A percentile compares a stretch with the other conserved stretches of the same genome.
Evolutionary conservation across 1,284 basidiomycete species (phyloP).

Genomic region (Fereydounia khargensis): DNA sequence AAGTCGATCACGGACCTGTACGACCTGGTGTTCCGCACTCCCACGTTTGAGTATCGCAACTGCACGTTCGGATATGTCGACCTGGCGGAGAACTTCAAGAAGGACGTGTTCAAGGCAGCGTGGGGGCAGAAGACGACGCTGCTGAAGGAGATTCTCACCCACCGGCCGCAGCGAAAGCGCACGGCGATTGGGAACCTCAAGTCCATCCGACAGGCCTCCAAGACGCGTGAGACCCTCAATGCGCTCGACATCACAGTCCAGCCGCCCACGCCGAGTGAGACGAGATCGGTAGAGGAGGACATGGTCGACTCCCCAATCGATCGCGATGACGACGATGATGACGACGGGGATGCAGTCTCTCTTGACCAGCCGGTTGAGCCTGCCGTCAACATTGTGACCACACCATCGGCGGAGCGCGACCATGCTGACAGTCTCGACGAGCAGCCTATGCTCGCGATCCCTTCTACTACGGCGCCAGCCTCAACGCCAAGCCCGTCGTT

Average conservation of each 20-base stretch:
- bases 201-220: conserved; percentile 18
- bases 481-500: conserved; percentile 11
- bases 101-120: conserved; percentile 51
- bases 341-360: conserved; percentile 6
- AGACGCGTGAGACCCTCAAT: conserved; percentile 4
- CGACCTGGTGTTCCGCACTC: conserved; percentile 62
- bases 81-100: conserved; percentile 48
- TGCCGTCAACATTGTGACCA: background rate
- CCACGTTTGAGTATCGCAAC: conserved; percentile 73
- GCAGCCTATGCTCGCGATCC: too few species aligned
- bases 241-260: conserved; percentile 18
- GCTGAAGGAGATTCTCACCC: conserved; percentile 46
- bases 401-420: background rate
- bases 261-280: conserved; percentile 17
- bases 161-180: conserved; percentile 23
- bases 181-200: conserved; percentile 28
- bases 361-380: too few species aligned
- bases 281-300: conserved; percentile 1
- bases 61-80: conserved; percentile 71
- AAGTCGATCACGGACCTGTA: conserved; percentile 62
- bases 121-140: conserved; percentile 52
- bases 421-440: too few species aligned
- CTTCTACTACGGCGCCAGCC: background rate
- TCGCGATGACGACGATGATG: conserved; percentile 4
- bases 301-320: conserved; percentile 1